Evolutionary conservation across 345 rosid genomes (phyloP).

Genomic region (Microcos paniculata): DNA sequence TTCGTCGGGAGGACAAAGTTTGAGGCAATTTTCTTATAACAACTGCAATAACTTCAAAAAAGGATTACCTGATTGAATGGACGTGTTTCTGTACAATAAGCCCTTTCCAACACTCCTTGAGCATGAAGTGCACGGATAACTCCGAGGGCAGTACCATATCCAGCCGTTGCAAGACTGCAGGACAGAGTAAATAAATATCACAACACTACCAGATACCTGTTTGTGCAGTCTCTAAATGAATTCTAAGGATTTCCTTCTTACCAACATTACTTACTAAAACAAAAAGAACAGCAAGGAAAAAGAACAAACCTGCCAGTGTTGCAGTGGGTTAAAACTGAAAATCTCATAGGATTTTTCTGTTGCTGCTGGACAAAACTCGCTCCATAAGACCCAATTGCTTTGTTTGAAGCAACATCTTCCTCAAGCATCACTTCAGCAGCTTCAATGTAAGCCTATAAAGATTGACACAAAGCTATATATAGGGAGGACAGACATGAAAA

Average conservation of each 20-base stretch:
- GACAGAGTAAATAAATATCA: not conserved
- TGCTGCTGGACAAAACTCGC: slow-evolving; percentile 53
- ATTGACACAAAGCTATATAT: slow-evolving; percentile 9
- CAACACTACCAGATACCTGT: not conserved
- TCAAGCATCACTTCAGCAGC: slow-evolving; percentile 84
- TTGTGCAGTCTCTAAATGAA: not conserved
- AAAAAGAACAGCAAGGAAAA: slow-evolving; percentile 7
- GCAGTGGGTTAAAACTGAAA: slow-evolving; percentile 90
- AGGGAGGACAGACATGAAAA: not conserved
- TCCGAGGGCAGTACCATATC: slow-evolving; percentile 97
- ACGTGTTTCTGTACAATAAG: slow-evolving; percentile 97
- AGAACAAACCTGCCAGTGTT: slow-evolving; percentile 82
- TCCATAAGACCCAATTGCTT: slow-evolving; percentile 82
- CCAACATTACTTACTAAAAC: not conserved
- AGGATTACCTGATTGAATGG: slow-evolving; percentile 88
- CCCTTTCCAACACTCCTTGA: slow-evolving; percentile 68
- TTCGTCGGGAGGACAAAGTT: no score
- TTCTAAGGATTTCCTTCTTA: not conserved
- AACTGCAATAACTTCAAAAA: not conserved
- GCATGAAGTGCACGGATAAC: slow-evolving; percentile 82
- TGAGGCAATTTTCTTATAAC: not conserved
- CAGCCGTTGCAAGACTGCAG: slow-evolving; percentile 93
- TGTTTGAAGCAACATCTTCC: slow-evolving; percentile 90
- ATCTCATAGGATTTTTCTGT: slow-evolving; percentile 37
- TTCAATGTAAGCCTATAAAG: slow-evolving; percentile 59